Conservation (phyloP, 768 basidiomycete species). For the Tephrocybe rancida region DNA sequence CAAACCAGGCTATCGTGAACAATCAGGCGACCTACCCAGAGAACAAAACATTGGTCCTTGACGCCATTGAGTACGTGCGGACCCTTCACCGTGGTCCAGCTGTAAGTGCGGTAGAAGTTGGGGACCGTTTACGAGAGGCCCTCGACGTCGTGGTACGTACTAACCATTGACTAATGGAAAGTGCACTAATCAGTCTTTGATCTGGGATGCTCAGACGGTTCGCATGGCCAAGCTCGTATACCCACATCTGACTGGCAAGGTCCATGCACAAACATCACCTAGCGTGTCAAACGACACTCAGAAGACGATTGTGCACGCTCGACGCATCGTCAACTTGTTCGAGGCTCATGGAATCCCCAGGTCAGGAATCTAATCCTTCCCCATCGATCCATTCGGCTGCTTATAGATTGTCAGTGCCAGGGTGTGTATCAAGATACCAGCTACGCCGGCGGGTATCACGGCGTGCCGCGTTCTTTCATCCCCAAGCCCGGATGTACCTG, state of each 20-base stretch:
- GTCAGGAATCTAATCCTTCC: constrained; percentile 26
- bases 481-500: constrained; percentile 24
- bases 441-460: constrained; percentile 51
- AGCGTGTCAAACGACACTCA: constrained; percentile 41
- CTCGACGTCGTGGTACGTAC: constrained; percentile 40
- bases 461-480: constrained; percentile 49
- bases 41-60: constrained; percentile 29
- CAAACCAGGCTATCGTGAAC: constrained; percentile 49
- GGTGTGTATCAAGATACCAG: constrained; percentile 63
- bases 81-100: constrained; percentile 9
- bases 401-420: constrained; percentile 33
- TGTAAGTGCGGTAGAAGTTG: not conserved
- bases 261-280: constrained; percentile 48
- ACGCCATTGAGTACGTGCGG: constrained; percentile 32
- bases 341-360: constrained; percentile 43
- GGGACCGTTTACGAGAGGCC: constrained; percentile 33
- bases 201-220: constrained; percentile 35
- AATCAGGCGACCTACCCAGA: constrained; percentile 34
- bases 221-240: constrained; percentile 44
- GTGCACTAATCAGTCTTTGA: not conserved
- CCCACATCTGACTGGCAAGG: constrained; percentile 42
- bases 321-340: constrained; percentile 41
- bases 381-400: not conserved
- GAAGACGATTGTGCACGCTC: constrained; percentile 44
- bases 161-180: not conserved